Conservation (phyloP, 768 basidiomycete genomes). For the Russula earlei region DNA sequence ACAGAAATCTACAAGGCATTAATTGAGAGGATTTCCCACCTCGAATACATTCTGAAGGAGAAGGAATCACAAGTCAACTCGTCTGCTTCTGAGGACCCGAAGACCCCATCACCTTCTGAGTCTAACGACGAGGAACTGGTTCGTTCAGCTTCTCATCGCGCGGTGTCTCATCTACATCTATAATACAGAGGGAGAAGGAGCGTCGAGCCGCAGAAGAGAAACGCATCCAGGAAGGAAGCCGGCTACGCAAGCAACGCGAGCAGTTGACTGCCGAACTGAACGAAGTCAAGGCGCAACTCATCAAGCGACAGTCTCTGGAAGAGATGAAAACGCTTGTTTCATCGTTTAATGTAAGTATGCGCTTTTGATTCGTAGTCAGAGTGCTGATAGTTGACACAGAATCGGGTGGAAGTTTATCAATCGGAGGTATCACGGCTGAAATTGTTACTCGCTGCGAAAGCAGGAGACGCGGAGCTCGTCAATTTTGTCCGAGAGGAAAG, state of each 20-base stretch:
- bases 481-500: slow-evolving; percentile 54
- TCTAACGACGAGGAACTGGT: slow-evolving; percentile 12
- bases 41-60: slow-evolving; percentile 14
- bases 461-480: slow-evolving; percentile 63
- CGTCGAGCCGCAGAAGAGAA: slow-evolving; percentile 13
- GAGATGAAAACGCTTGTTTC: slow-evolving; percentile 13
- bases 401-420: slow-evolving; percentile 59
- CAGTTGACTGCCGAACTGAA: slow-evolving; percentile 13
- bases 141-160: neutral
- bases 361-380: neutral
- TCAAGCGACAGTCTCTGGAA: slow-evolving; percentile 15
- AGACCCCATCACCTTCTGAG: neutral
- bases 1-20: slow-evolving; percentile 13
- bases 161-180: neutral
- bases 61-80: slow-evolving; percentile 5
- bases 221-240: slow-evolving; percentile 14
- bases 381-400: slow-evolving; percentile 32
- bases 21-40: slow-evolving; percentile 1
- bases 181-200: slow-evolving; percentile 7
- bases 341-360: slow-evolving; percentile 7
- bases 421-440: slow-evolving; percentile 69
- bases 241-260: slow-evolving; percentile 19
- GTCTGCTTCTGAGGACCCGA: slow-evolving; percentile 3
- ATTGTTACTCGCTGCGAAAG: slow-evolving; percentile 64
- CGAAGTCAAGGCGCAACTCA: slow-evolving; percentile 18